Base-by-base conservation (phyloP, 768 basidiomycete genomes). In the Leccinum arenicola region DNA sequence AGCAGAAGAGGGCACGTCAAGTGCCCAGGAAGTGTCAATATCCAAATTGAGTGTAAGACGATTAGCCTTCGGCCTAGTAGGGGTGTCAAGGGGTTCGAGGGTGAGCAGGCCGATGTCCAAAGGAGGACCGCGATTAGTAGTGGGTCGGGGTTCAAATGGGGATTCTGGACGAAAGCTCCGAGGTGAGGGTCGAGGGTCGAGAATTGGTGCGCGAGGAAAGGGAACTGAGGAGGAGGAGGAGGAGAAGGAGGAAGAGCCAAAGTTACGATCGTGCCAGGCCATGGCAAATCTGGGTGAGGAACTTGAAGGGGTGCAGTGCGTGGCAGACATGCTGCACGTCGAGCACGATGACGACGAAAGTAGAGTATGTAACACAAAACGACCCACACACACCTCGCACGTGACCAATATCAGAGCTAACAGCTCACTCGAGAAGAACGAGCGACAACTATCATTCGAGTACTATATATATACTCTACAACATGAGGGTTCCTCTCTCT, bases 311-410 rank as follows among this genome's bases (percentile, higher is more conserved):
- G 69, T 65, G 1, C 58, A 60, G 9, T 48, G 70, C 70, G 68
- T 71, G 70, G 70, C 31, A 57, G 65, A 72, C 70, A 71, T 70
- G 69, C 67, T 67, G 68, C 68, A 70, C 63, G 57, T 50, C 63
- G 23, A 59, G 19, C 57, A 50, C 50, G 52, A 57, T 56, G 55
- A 17, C 14, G 29, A 33, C 17, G 47, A 31, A 43, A 23, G 14
- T 23, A 2, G 19, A 12, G 19, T 19, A 23, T 21, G 45, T 14
- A 47, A 59, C 45, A 56, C 29, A 31, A 25, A 29, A 36, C 33
- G 66, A 68, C 64, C 52, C 59, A 69, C 59, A 40, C 38, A 31
- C 31, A 33, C 31, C 55, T 55, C 35, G 60, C 69, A 70, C 69
- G 69, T 70, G 69, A 70, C 59, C 67, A 69, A 61, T 58, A 66